Percentiles rank a stretch among this genome's conserved stretches.
Evolutionary conservation across 495 filamentous ascomycete species (phyloP).

Genomic region (Lentithecium fluviatile): DNA sequence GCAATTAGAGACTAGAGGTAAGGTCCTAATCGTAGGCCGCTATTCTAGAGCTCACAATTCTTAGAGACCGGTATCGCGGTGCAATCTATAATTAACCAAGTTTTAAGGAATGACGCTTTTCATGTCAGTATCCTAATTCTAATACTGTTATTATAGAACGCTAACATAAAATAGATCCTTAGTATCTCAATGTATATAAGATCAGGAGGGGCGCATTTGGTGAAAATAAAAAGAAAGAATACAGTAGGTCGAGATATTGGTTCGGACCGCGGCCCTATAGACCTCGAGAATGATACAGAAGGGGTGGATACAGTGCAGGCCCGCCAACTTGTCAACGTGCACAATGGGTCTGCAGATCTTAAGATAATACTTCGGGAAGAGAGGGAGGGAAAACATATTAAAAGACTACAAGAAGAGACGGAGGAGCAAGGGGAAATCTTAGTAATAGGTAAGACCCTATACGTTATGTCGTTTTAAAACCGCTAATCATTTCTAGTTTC

Average conservation of each 20-base stretch:
- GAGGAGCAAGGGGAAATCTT: constrained; percentile 9
- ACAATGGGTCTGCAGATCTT: constrained; percentile 7
- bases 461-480: constrained; percentile 7
- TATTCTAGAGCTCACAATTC: constrained; percentile 3
- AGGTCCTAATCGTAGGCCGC: constrained; percentile 11
- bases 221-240: constrained; percentile 15
- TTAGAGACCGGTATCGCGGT: constrained; percentile 7
- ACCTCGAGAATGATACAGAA: too few relatives aligned
- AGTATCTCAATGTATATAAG: constrained; percentile 14
- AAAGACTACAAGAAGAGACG: constrained; percentile 5
- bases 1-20: constrained; percentile 17
- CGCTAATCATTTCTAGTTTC: constrained; percentile 10
- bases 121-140: constrained; percentile 12
- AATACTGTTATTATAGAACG: constrained; percentile 14
- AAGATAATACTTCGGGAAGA: constrained; percentile 14
- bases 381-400: constrained; percentile 16
- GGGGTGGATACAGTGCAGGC: constrained; percentile 1
- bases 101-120: constrained; percentile 11
- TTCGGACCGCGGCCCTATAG: not conserved
- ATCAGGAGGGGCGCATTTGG: constrained; percentile 9
- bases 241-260: constrained; percentile 7
- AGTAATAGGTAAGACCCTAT: constrained; percentile 13
- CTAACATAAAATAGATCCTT: constrained; percentile 15
- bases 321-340: constrained; percentile 7
- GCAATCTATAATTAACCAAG: constrained; percentile 16